Conservation (phyloP, 805 yeast genomes). For the Wickerhamiella musiphila region DNA sequence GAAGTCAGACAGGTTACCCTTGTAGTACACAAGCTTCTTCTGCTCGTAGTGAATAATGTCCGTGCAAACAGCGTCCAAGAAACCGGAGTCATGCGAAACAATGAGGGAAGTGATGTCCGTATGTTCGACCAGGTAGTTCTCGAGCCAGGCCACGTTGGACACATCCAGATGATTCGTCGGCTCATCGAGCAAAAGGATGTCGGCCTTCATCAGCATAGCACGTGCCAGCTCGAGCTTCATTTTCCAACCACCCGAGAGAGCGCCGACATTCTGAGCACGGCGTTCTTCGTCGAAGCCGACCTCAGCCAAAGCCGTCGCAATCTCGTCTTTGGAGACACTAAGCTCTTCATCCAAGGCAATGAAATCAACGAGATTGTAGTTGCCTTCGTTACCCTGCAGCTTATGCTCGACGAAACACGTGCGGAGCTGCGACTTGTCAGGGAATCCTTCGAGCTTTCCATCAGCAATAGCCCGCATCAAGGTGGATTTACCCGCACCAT, state of each 20-base stretch:
- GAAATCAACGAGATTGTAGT: conserved; percentile 83
- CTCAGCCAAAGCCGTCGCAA: conserved; percentile 61
- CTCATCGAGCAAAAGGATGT: conserved; percentile 93
- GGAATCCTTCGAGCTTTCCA: conserved; percentile 99
- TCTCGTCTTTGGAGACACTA: conserved; percentile 58
- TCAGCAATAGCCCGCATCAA: conserved; percentile 94
- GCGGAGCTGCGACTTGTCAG: conserved; percentile 96
- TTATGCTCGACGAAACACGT: conserved; percentile 99
- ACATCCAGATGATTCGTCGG: conserved; percentile 99
- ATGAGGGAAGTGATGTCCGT: conserved; percentile 98
- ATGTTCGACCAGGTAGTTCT: conserved; percentile 88
- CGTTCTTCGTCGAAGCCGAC: conserved; percentile 80
- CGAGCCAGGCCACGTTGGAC: conserved; percentile 99
- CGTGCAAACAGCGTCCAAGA: conserved; percentile 93
- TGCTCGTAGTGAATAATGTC: conserved; percentile 99
- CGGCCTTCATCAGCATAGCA: conserved; percentile 97
- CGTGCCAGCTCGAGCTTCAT: conserved; percentile 99
- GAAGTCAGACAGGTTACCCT: conserved; percentile 98
- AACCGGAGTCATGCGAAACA: conserved; percentile 99
- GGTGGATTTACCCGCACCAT: conserved; percentile 99
- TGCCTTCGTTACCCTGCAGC: conserved; percentile 96
- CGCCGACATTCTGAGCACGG: conserved; percentile 92
- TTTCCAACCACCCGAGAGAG: conserved; percentile 99
- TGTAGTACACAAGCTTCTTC: conserved; percentile 98
- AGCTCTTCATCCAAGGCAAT: conserved; percentile 61